Evolutionary conservation across 306 rosid species (phyloP).

Genomic region (Coriaria nepalensis): DNA sequence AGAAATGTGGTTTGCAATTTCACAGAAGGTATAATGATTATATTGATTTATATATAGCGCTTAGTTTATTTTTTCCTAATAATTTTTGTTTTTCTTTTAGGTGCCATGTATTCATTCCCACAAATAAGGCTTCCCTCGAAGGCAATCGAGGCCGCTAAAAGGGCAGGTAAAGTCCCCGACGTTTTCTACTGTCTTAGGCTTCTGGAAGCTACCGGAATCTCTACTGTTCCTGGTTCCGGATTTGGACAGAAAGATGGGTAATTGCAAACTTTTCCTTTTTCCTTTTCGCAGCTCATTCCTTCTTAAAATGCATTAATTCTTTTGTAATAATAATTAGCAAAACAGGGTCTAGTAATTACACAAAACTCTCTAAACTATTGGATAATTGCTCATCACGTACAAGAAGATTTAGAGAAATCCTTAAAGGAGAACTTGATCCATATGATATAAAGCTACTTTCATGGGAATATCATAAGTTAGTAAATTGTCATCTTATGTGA

Average conservation of each 20-base stretch:
- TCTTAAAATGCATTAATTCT: background rate
- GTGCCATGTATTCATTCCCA: constrained; percentile 99
- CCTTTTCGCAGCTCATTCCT: constrained; percentile 1
- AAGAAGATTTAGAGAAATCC: too few species aligned
- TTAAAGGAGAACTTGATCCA: too few species aligned
- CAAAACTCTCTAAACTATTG: too few species aligned
- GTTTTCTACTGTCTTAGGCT: constrained; percentile 95
- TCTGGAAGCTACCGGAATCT: constrained; percentile 95
- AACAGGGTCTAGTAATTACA: too few species aligned
- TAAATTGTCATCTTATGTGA: too few species aligned
- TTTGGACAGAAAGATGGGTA: constrained; percentile 99
- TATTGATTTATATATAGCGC: background rate
- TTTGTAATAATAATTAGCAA: too few species aligned
- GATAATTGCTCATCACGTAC: too few species aligned
- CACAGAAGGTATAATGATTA: constrained; percentile 64
- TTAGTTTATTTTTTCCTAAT: background rate
- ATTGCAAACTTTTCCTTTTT: background rate
- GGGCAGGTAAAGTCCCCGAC: constrained; percentile 79
- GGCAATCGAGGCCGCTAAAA: constrained; percentile 74
- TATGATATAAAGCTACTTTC: too few species aligned
- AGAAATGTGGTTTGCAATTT: constrained; percentile 93
- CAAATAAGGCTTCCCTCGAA: constrained; percentile 79
- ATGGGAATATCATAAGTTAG: too few species aligned
- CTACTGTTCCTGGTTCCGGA: constrained; percentile 99
- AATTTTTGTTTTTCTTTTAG: constrained; percentile 31